Evolutionary conservation across 257 asterid genomes (phyloP).

Genomic region (Apocynum venetum): DNA sequence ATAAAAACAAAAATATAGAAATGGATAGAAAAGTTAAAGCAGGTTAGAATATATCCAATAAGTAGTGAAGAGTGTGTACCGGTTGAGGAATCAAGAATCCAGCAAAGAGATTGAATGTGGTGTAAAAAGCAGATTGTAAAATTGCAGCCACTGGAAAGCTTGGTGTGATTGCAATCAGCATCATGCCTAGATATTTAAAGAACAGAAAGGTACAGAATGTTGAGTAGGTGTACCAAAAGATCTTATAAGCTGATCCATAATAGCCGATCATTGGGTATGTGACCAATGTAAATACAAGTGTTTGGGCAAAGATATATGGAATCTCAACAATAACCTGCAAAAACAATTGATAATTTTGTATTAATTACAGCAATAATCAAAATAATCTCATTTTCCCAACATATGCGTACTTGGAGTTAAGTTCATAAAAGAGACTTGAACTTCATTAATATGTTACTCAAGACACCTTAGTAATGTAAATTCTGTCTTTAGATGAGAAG

Average conservation of each 20-base stretch:
- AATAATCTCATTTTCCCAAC: background rate
- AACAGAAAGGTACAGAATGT: slow-evolving; percentile 47
- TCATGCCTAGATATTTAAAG: slow-evolving; percentile 55
- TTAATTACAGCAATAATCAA: background rate
- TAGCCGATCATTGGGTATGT: slow-evolving; percentile 64
- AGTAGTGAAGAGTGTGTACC: slow-evolving; percentile 19
- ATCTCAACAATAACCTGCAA: slow-evolving; percentile 49
- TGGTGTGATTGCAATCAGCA: slow-evolving; percentile 53
- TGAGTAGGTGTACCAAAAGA: slow-evolving; percentile 43
- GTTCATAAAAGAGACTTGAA: too few species aligned
- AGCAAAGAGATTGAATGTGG: slow-evolving; percentile 48
- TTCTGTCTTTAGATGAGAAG: too few species aligned
- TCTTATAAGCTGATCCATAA: slow-evolving; percentile 40
- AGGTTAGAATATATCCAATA: background rate
- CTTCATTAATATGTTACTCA: too few species aligned
- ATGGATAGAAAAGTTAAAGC: too few species aligned
- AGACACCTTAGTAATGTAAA: too few species aligned
- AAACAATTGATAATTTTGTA: background rate
- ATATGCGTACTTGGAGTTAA: too few species aligned
- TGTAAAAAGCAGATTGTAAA: slow-evolving; percentile 47
- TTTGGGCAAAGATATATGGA: slow-evolving; percentile 44
- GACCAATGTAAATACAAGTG: slow-evolving; percentile 38
- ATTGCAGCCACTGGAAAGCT: slow-evolving; percentile 52
- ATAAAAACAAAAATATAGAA: too few species aligned
- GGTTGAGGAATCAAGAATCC: slow-evolving; percentile 56